phyloP scores from a whole-genome alignment of 78 protist genomes.

The Speleostelium caveatum region DNA sequence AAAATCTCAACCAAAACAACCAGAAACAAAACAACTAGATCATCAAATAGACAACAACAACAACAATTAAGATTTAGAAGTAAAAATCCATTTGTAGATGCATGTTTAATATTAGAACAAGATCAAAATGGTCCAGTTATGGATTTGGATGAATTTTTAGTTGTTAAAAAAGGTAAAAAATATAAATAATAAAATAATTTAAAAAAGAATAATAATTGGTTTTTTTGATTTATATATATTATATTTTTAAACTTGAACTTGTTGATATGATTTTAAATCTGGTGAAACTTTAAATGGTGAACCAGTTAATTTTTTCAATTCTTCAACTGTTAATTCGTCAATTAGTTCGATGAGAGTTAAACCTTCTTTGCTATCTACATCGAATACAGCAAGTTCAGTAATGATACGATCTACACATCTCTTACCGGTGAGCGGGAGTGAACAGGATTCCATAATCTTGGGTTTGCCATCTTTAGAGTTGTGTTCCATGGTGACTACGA shows the following conservation, averaged over 20 bases:
- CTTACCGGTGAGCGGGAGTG: slow-evolving; percentile 95
- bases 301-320: slow-evolving; percentile 49
- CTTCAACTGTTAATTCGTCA: slow-evolving; percentile 53
- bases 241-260: slow-evolving; percentile 8
- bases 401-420: slow-evolving; percentile 91
- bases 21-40: no score
- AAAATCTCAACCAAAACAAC: no score
- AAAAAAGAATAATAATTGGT: background rate
- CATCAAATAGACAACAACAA: no score
- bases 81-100: no score
- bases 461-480: slow-evolving; percentile 92
- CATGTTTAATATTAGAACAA: no score
- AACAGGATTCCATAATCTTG: slow-evolving; percentile 92
- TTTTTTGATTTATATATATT: background rate
- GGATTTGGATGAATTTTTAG: no score
- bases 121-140: no score
- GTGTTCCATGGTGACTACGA: slow-evolving; percentile 98
- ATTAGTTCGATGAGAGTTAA: slow-evolving; percentile 38
- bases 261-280: slow-evolving; percentile 68
- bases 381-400: slow-evolving; percentile 90
- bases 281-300: slow-evolving; percentile 47
- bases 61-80: no score
- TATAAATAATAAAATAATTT: no score
- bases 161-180: no score
- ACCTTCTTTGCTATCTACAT: slow-evolving; percentile 31